Base-by-base conservation (phyloP, 106 monocot species). In the Allium fistulosum region DNA sequence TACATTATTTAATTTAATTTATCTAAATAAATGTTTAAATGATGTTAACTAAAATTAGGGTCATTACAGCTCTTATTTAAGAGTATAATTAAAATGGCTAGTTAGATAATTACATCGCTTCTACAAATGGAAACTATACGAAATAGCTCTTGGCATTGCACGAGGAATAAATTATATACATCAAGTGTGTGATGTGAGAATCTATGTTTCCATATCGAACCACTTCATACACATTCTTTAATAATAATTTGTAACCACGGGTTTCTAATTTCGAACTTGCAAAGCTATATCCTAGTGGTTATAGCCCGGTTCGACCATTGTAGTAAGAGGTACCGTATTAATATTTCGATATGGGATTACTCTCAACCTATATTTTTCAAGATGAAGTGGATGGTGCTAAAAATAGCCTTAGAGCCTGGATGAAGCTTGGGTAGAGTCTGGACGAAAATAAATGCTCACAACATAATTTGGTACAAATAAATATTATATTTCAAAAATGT, bases 201-300 rank as follows among this genome's bases (percentile, higher is more conserved):
- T 76, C 75, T 75, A 10, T 60, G 68, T 59, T 75, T 75, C 12
- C 68, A 75, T 62, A 75, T 75, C 62, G 69, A 75, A 50, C 75
- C 69, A 22, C 75, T 68, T 0, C 68, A 70, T 58, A 70, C 59
- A 11, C 13, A n/a, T n/a, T 75, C 14, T 37, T 76, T 0, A 69
- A 69, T 28, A 55, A n/a, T 13, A 63, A 10, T 6, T 76, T 76
- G 63, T 13, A 17, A 2, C 76, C 69, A 6, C 69, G 69, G 26
- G 55, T 76, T n/a, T 53, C 76, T 1, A 63, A 76, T 69, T 76
- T 76, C 13, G 69, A 69, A 15, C 69, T 76, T 11, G 48, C 71
- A 10, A 71, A 71, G 60, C 46, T 71, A 7, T 60, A 17, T 17
- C 22, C 59, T 18, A 71, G n/a, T 12, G 48, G 37, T 48, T 27